Conservation (phyloP, 1,284 basidiomycete species). For the Vanrija sp. region DNA sequence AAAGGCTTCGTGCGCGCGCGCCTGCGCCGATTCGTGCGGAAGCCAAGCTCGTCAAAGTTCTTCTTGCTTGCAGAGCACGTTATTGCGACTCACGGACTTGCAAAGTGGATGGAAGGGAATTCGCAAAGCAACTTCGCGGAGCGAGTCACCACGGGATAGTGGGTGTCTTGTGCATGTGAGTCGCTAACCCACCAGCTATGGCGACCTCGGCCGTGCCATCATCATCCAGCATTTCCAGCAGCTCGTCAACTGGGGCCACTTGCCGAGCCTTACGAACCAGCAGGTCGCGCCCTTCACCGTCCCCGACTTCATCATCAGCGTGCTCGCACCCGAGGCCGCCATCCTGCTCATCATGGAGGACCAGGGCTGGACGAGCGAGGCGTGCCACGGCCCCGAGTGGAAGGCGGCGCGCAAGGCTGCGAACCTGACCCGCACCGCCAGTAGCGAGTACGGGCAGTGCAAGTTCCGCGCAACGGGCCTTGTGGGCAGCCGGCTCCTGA, state of each 20-base stretch:
- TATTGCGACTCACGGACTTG: constrained; percentile 21
- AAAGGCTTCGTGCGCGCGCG: constrained; percentile 20
- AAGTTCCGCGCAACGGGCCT: constrained; percentile 18
- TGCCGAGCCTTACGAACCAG: constrained; percentile 8
- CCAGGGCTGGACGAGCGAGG: constrained; percentile 10
- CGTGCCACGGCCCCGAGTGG: constrained; percentile 9
- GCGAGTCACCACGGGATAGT: constrained; percentile 35
- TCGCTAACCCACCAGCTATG: constrained; percentile 33
- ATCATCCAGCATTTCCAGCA: constrained; percentile 31
- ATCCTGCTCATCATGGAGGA: constrained; percentile 40
- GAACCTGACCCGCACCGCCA: constrained; percentile 21
- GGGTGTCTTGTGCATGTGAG: constrained; percentile 12
- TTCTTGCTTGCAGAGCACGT: constrained; percentile 16
- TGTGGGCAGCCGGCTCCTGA: constrained; percentile 1
- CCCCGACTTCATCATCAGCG: constrained; percentile 33
- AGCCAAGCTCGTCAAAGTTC: constrained; percentile 20
- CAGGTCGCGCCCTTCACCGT: constrained; percentile 23
- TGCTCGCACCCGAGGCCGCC: constrained; percentile 42
- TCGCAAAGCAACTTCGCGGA: constrained; percentile 19
- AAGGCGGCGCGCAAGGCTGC: constrained; percentile 14
- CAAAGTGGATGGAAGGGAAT: constrained; percentile 17
- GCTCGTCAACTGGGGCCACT: constrained; percentile 26
- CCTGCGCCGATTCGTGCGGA: constrained; percentile 23
- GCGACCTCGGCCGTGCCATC: constrained; percentile 32
- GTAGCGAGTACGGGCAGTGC: constrained; percentile 31